Evolutionary conservation across 495 filamentous ascomycete genomes (phyloP).

Genomic region (Aspergillus bertholletiae): DNA sequence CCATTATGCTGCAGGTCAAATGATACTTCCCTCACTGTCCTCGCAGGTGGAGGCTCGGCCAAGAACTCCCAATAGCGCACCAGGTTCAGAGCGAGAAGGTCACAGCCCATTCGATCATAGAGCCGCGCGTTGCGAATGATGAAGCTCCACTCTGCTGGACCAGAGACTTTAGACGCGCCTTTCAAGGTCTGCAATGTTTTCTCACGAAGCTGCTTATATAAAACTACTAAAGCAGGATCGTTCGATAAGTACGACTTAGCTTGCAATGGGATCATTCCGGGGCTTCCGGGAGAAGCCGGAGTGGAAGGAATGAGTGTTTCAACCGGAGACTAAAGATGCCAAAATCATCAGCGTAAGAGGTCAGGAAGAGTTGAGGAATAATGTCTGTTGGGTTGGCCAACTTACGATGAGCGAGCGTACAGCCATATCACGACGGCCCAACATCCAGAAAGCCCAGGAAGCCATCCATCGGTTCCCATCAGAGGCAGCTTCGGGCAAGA

Average conservation of each 20-base stretch:
- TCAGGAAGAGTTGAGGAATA: background rate
- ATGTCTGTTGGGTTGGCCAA: background rate
- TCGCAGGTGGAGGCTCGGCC: slow-evolving; percentile 29
- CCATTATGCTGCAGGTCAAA: slow-evolving; percentile 36
- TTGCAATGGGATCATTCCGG: slow-evolving; percentile 50
- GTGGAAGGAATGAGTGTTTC: slow-evolving; percentile 57
- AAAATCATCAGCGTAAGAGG: slow-evolving; percentile 1
- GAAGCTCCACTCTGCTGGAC: slow-evolving; percentile 81
- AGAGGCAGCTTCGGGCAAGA: slow-evolving; percentile 71
- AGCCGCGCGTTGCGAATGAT: slow-evolving; percentile 83
- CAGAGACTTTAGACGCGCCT: slow-evolving; percentile 77
- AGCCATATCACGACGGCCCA: slow-evolving; percentile 77
- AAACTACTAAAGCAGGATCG: slow-evolving; percentile 80
- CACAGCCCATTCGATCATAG: slow-evolving; percentile 94
- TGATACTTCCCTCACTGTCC: slow-evolving; percentile 17
- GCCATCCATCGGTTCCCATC: slow-evolving; percentile 92
- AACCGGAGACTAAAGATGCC: slow-evolving; percentile 63
- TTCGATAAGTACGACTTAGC: slow-evolving; percentile 81
- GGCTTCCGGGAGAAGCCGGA: slow-evolving; percentile 44
- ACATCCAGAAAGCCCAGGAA: slow-evolving; percentile 95
- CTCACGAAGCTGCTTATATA: slow-evolving; percentile 84
- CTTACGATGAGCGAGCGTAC: slow-evolving; percentile 73
- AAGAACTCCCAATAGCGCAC: slow-evolving; percentile 90
- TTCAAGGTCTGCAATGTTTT: slow-evolving; percentile 82
- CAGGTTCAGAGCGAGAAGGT: slow-evolving; percentile 79